Conservation (phyloP, 495 filamentous ascomycete genomes). For the Penicillium malachiteum region DNA sequence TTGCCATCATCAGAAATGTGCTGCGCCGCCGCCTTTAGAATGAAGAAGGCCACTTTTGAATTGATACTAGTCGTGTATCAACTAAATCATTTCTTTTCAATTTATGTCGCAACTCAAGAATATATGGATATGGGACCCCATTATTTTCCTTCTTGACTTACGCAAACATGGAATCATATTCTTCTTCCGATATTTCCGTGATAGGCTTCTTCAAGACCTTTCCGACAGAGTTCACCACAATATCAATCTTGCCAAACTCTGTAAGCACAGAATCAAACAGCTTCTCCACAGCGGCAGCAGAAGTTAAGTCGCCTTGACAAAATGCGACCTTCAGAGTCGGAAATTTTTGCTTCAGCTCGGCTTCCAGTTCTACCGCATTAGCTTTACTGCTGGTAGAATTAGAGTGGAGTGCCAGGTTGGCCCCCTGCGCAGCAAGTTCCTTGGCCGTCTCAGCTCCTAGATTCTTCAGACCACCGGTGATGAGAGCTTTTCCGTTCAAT, state of each 20-base stretch:
- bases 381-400: conserved; percentile 25
- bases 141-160: conserved; percentile 8
- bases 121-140: too few relatives aligned
- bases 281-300: conserved; percentile 26
- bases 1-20: conserved; percentile 36
- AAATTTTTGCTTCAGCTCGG: conserved; percentile 27
- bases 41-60: conserved; percentile 39
- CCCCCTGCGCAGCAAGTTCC: conserved; percentile 26
- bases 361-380: conserved; percentile 28
- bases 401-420: conserved; percentile 35
- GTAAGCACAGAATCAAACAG: conserved; percentile 29
- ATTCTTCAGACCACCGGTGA: conserved; percentile 46
- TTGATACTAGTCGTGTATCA: conserved; percentile 25
- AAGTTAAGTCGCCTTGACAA: conserved; percentile 34
- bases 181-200: conserved; percentile 48
- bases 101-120: background rate
- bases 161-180: conserved; percentile 50
- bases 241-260: conserved; percentile 50
- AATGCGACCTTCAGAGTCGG: conserved; percentile 25
- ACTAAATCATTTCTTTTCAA: background rate
- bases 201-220: conserved; percentile 50
- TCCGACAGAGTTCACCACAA: conserved; percentile 56
- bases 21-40: conserved; percentile 32
- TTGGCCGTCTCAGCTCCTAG: conserved; percentile 35
- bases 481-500: conserved; percentile 46